Base-by-base conservation (phyloP, 2,329 filamentous ascomycete genomes). In the Myriosclerotinia duriaeana region DNA sequence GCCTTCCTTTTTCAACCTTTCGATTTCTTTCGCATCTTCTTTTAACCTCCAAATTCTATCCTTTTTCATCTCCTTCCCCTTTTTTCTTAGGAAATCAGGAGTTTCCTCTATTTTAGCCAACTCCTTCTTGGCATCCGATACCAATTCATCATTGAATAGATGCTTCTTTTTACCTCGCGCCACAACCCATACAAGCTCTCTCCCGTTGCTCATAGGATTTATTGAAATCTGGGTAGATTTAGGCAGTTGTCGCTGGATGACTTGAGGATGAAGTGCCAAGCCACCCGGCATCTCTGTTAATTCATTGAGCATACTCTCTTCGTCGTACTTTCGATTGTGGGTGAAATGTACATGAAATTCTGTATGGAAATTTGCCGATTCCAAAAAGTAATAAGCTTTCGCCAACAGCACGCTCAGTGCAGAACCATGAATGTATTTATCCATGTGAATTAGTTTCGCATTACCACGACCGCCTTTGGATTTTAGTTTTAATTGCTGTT, bases 331-430 rank as follows among this genome's bases (percentile, higher is more conserved):
- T 1, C 1, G 5, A 2, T 3, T 9, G 20, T 50, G 26, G 8
- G 58, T 4, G 46, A 61, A 50, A 50, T 61, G 58, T 26, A 61
- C 22, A 48, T 61, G 58, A 38, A 61, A 61, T n/a, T 61, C 58
- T 11, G 44, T 44, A 20, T 36, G 26, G 5, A 12, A 26, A 17
- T 3, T 0, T 5, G 1, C 6, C 7, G n/a, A 14, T 12, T 61
- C 44, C 20, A 61, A 26, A 20, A 50, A 61, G 34, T 50, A 40
- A 26, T 61, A 38, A 7, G 44, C 58, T 22, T 50, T 61, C 38
- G 58, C 58, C 44, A 61, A 14, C 58, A 38, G 22, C 20, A 52
- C 20, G n/a, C 44, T 38, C 44, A 61, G 14, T n/a, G 11, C 26
- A 3, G n/a, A 8, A 12, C 58, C 58, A 3, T 7, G 12, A 38